Evolutionary conservation across 225 moss, liverwort and hornwort species (phyloP), one percentile per base, ranked within the genome.

Genomic region (Physcomitrellopsis africana): DNA sequence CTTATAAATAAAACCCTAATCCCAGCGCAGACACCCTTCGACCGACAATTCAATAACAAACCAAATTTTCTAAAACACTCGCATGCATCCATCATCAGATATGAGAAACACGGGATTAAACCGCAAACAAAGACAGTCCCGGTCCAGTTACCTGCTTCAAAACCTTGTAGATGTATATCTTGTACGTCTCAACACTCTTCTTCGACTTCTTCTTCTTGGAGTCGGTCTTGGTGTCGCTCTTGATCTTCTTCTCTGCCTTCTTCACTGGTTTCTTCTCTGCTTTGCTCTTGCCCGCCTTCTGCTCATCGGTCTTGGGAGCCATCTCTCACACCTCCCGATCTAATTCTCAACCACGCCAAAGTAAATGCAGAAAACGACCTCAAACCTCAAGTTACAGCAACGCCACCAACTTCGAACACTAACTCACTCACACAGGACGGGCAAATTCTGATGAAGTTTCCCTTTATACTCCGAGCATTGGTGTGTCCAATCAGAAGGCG

Each of bases 171-270:
- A 79, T 79, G 24, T 73, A 79, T 20, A 73, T 73, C 71, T 79
- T 79, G 51, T 83, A 83, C 0, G 83, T 83, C 80, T 83, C 83
- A 1, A 83, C 76, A 17, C 58, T 80, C 69, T 80, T 83, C 68
- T 80, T 80, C 68, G 53, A 69, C 65, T 80, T 83, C 76, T 80
- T 83, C 76, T 70, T 77, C 84, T 81, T 85, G 29, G 49, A 72
- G 62, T 83, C 80, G 41, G 24, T 17, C 61, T 81, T 72, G 10
- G 63, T 60, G 27, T 85, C 78, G 2, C 60, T 74, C 77, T 72
- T 75, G 43, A 77, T 81, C 75, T 85, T 81, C 78, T 85, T 85
- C 84, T 84, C 84, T 1, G 84, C 81, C 69, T 84, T 84, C 80
- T 84, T 84, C 73, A 80, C 80, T 0, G 80, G 84, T 26, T 84